Conservation (phyloP, 306 rosid genomes). For the Vicia faba region DNA sequence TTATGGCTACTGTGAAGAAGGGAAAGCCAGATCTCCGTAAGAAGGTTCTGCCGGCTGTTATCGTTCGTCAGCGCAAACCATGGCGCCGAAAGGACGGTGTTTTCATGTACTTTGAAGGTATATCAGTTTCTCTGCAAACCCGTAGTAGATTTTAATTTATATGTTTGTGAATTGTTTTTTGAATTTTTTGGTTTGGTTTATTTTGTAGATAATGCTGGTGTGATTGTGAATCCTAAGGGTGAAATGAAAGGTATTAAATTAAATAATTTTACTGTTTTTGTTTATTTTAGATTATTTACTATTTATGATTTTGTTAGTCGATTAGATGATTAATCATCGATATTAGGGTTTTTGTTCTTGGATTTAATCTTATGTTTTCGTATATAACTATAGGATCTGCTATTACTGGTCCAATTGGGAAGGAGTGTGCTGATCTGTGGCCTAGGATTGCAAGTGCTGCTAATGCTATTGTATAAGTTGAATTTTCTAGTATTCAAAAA, state of each 20-base stretch:
- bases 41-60: constrained; percentile 88
- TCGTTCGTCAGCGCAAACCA: constrained; percentile 87
- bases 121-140: too few relatives aligned
- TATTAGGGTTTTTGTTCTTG: neutral
- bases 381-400: constrained; percentile 62
- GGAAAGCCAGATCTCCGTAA: constrained; percentile 90
- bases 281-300: neutral
- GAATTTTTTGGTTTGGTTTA: neutral
- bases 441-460: constrained; percentile 96
- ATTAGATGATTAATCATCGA: too few relatives aligned
- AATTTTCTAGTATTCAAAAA: neutral
- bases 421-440: constrained; percentile 95
- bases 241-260: constrained; percentile 73
- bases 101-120: constrained; percentile 88
- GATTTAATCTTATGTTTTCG: neutral
- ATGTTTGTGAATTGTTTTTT: neutral
- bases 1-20: constrained; percentile 92
- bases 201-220: constrained; percentile 80
- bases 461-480: constrained; percentile 68
- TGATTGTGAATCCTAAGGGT: constrained; percentile 86
- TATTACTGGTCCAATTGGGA: constrained; percentile 85
- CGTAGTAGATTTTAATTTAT: too few relatives aligned
- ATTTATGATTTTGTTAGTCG: too few relatives aligned
- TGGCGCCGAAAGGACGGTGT: constrained; percentile 99
- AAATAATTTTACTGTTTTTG: neutral